Conservation (phyloP, 139 green algal species). For the Tetraselmis chui region DNA sequence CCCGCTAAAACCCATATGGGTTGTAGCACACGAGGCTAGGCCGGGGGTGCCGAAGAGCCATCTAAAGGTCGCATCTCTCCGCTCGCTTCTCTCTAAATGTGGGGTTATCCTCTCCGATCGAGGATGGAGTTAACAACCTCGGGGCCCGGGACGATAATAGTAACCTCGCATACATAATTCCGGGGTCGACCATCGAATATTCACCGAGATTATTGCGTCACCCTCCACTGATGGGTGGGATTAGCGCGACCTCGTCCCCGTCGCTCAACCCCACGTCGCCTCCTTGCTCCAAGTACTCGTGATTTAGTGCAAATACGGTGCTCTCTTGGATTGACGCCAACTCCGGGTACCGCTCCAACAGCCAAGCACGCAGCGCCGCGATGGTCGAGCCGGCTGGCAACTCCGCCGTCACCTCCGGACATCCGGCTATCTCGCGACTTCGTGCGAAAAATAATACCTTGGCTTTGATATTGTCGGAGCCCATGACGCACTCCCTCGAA, state of each 20-base stretch:
- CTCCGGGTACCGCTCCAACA: slow-evolving; percentile 35
- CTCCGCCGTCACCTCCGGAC: slow-evolving; percentile 30
- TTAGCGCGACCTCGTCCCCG: slow-evolving; percentile 72
- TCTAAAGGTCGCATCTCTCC: no score
- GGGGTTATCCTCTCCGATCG: no score
- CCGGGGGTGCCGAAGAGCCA: no score
- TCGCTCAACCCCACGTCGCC: slow-evolving; percentile 33
- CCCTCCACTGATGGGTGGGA: slow-evolving; percentile 69
- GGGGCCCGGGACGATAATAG: no score
- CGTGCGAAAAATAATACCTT: slow-evolving; percentile 66
- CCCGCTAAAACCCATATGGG: no score
- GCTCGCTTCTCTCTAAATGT: no score
- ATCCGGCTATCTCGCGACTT: slow-evolving; percentile 48
- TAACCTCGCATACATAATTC: no score
- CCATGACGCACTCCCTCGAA: no score
- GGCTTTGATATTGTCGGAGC: slow-evolving; percentile 26
- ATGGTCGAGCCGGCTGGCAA: slow-evolving; percentile 31
- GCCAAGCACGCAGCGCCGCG: slow-evolving; percentile 19
- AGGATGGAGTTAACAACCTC: no score
- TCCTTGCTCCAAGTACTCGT: slow-evolving; percentile 54
- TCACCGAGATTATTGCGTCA: no score
- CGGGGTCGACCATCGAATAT: no score
- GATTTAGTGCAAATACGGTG: slow-evolving; percentile 67
- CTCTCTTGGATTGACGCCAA: slow-evolving; percentile 40
- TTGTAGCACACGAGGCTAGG: no score